Evolutionary conservation across 352 stramenopile species (phyloP).

Genomic region (Phytopythium kandeliae): DNA sequence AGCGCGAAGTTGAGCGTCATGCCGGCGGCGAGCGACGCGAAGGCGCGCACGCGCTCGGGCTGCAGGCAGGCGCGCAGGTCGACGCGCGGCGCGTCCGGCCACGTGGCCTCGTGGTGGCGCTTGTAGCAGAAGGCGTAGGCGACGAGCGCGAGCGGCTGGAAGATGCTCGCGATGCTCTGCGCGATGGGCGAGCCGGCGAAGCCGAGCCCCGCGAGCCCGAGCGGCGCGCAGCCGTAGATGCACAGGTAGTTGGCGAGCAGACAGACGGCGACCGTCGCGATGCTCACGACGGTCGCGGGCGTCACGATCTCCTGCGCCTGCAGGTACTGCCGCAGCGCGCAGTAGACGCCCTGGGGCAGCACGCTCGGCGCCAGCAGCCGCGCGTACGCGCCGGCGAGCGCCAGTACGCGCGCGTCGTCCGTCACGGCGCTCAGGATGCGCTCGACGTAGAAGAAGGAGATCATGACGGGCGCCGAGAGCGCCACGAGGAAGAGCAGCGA

Average conservation of each 20-base stretch:
- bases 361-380: constrained; percentile 54
- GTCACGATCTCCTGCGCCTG: constrained; percentile 76
- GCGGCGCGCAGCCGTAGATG: constrained; percentile 66
- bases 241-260: constrained; percentile 69
- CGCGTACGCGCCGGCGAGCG: constrained; percentile 60
- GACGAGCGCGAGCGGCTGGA: constrained; percentile 63
- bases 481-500: constrained; percentile 63
- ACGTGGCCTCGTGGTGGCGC: constrained; percentile 75
- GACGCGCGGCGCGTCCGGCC: constrained; percentile 42
- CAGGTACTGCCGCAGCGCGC: constrained; percentile 68
- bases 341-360: constrained; percentile 66
- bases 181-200: constrained; percentile 77
- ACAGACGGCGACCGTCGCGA: constrained; percentile 57
- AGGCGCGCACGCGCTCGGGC: constrained; percentile 58
- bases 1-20: constrained; percentile 79
- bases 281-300: constrained; percentile 74
- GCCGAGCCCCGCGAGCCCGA: constrained; percentile 37
- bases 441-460: constrained; percentile 82
- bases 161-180: constrained; percentile 58
- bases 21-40: constrained; percentile 54
- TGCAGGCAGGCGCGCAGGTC: constrained; percentile 44
- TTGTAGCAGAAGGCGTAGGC: constrained; percentile 80
- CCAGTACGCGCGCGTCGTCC: constrained; percentile 53
- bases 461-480: constrained; percentile 65
- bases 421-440: constrained; percentile 58